phyloP scores from a whole-genome alignment of 768 basidiomycete genomes.

The Boletellus ananas region DNA sequence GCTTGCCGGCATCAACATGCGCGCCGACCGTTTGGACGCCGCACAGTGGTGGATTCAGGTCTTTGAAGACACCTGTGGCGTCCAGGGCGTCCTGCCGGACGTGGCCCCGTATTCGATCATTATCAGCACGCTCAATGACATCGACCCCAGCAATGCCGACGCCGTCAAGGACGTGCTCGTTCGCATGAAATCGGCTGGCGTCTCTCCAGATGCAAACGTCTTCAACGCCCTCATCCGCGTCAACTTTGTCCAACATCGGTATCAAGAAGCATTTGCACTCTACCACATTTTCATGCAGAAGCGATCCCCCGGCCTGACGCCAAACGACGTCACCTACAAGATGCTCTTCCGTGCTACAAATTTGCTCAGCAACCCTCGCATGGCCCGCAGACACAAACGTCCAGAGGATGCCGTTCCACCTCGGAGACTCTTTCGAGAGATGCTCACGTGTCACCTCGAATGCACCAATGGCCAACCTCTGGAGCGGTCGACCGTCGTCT shows the following conservation, averaged over 20 bases:
- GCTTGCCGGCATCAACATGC: constrained; percentile 36
- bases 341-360: constrained; percentile 36
- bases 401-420: constrained; percentile 30
- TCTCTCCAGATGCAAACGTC: constrained; percentile 37
- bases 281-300: constrained; percentile 39
- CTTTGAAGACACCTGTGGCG: constrained; percentile 22
- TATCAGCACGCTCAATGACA: constrained; percentile 35
- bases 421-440: constrained; percentile 43
- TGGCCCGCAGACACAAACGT: constrained; percentile 22
- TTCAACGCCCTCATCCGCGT: constrained; percentile 48
- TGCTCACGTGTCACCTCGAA: constrained; percentile 36
- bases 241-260: constrained; percentile 32
- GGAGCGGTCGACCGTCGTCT: constrained; percentile 26
- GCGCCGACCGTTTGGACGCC: constrained; percentile 30
- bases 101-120: constrained; percentile 37
- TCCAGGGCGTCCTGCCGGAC: constrained; percentile 11
- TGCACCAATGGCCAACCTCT: constrained; percentile 14
- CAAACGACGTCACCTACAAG: constrained; percentile 46
- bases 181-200: constrained; percentile 37
- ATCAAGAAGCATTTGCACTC: constrained; percentile 39
- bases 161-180: constrained; percentile 36
- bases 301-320: constrained; percentile 27
- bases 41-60: constrained; percentile 29
- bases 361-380: constrained; percentile 14
- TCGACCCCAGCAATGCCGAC: constrained; percentile 25